Base-by-base conservation (phyloP, 2,329 filamentous ascomycete genomes). In the Endothia cerciana region DNA sequence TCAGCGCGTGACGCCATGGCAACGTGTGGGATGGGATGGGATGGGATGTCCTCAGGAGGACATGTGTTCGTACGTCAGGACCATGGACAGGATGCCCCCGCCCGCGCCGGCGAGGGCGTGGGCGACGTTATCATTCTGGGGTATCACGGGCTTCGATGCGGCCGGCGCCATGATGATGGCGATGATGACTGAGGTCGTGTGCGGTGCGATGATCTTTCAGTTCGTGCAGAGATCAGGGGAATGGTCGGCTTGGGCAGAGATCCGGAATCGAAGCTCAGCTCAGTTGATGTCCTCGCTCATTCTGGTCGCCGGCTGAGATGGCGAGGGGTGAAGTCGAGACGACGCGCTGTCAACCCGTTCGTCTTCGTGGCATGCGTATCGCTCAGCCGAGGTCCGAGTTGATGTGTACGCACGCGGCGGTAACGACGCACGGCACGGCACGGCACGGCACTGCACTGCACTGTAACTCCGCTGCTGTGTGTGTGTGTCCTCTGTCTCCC, bases 41-140 rank as follows among this genome's bases (percentile, higher is more conserved):
- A 19, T 22, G 43, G 30, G 13, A 4, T 5, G 55, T n/a, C n/a
- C 15, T 4, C 19, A 58, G 33, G 45, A 49, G 8, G 57, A 56
- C 51, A 28, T 43, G 22, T 19, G 13, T 13, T 19, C 40, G 69
- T 86, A 96, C 89, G 95, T 99, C 79, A 99, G 81, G 72, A 94
- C 87, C 93, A 98, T 99, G 72, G 95, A 97, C 66, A 98, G 82
- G 65, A 99, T 90, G 67, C 95, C 95, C 71, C 95, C 95, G 72
- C 95, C 95, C 60, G 94, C 92, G 71, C 94, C 94, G 65, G 94
- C 92, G 66, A 98, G 87, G 68, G 94, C 94, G 81, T 98, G 94
- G 65, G 94, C 93, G 75, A 98, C 93, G 83, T 97, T 97, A 84
- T 98, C 94, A 76, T 94, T 95, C 74, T 96, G 93, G 69, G 94